Evolutionary conservation across 306 rosid species (phyloP).

Genomic region (Glycine tomentella): DNA sequence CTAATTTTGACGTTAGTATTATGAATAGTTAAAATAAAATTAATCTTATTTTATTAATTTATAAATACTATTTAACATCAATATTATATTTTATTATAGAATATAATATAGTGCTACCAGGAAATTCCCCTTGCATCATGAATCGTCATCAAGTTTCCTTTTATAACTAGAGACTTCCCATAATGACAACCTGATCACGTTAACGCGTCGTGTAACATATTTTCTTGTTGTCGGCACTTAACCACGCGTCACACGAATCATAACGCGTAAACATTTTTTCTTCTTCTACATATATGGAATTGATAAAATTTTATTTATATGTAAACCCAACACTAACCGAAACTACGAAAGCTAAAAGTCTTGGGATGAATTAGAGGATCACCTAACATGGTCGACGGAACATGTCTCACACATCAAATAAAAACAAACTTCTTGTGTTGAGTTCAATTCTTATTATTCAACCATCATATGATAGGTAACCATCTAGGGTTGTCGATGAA

Average conservation of each 20-base stretch:
- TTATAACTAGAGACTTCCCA: not conserved
- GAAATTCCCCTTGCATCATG: not conserved
- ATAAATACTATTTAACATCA: not conserved
- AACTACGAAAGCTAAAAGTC: not conserved
- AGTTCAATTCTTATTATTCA: not conserved
- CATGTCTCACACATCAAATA: not conserved
- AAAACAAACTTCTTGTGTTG: not conserved
- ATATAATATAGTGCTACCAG: not conserved
- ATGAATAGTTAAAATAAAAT: not conserved
- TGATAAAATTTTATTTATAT: not conserved
- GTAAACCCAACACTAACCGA: not conserved
- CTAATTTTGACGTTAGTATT: not conserved
- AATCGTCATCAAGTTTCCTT: not conserved
- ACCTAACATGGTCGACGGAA: constrained; percentile 6
- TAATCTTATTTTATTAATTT: too few relatives aligned
- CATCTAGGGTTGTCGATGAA: not conserved
- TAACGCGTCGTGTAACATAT: constrained; percentile 2
- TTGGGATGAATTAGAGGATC: not conserved
- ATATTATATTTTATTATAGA: not conserved
- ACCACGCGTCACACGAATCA: not conserved
- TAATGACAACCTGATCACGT: not conserved
- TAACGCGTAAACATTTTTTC: not conserved
- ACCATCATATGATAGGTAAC: constrained; percentile 3
- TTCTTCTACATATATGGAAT: not conserved
- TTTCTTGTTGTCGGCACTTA: not conserved